Base-by-base conservation (phyloP, 2,329 filamentous ascomycete genomes). In the Leptographium lundbergii region DNA sequence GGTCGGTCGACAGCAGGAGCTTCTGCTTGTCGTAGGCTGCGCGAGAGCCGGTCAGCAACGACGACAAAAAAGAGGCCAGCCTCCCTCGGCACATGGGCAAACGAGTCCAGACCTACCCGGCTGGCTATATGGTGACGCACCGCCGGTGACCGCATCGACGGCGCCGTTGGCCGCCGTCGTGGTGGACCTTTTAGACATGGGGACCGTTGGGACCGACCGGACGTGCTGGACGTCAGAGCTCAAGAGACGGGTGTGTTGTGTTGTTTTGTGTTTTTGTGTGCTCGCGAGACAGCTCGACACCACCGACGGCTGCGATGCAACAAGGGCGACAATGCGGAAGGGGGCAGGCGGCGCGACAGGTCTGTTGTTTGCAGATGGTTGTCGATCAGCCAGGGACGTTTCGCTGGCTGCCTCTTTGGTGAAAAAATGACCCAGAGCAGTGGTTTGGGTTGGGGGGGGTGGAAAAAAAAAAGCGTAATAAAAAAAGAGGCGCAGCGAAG, bases 1-100 rank as follows among this genome's bases (percentile, higher is more conserved):
- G 80, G 63, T 89, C 81, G 63, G 82, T 77, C 59, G 82, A 83
- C 51, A 91, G 79, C 52, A 91, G 80, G 64, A 81, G 79, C 69
- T 86, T 88, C 73, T 91, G 88, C 77, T 90, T 91, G 72, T 91
- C 85, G 65, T 82, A 61, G 19, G 59, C 64, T 63, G 48, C 32
- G 24, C 10, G 27, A 14, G 10, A 39, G 29, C 36, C 14, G 14
- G 52, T 54, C 29, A 54, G 52, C 29, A 24, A 48, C 24, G n/a
- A 24, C n/a, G 4, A 3, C 5, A 24, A 22, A 11, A 7, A 22
- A n/a, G 4, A 19, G 24, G 5, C 4, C 39, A 24, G 45, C 45
- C 19, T n/a, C 45, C 22, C 19, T 48, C 2, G n/a, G 6, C n/a
- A 10, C 22, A 29, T 24, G 6, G 48, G 32, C 9, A 34, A 29